Evolutionary conservation across 768 basidiomycete species (phyloP), one percentile per base, ranked within the genome.

Genomic region (Lentinula raphanica): DNA sequence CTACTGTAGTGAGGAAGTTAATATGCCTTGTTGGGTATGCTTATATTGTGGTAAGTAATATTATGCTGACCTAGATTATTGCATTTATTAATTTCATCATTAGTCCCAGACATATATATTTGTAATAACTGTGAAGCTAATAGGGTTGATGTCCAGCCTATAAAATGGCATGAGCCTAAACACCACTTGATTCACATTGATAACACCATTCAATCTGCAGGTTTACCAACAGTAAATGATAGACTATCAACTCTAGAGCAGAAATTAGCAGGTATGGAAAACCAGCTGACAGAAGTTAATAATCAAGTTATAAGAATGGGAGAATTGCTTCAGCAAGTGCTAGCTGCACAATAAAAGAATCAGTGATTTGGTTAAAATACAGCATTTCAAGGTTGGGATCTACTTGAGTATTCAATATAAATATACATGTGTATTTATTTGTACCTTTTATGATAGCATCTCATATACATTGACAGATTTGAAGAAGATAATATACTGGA

Each of bases 21-120:
- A 31, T 21, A 4, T 27, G 32, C 53, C 53, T 13, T 54, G 53
- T 35, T 54, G 53, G 53, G 53, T 54, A 4, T 54, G 53, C 39
- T n/a, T 39, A 25, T 54, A 19, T 27, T 54, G 31, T 23, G 38
- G 53, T 54, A 39, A 39, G 53, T 54, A 9, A 19, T 11, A 12
- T 31, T 31, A 7, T 38, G 32, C 35, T 5, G 5, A 9, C 5
- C 9, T 54, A 3, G 6, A 3, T 27, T 5, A 7, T 4, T 38
- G 19, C 6, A 21, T 15, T 35, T 21, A 15, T 23, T 29, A n/a
- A 23, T n/a, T n/a, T n/a, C n/a, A n/a, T n/a, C n/a, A n/a, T n/a
- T 50, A 50, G 49, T 25, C 4, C 6, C 49, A 9, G 49, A 50
- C n/a, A 28, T 25, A 8, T 50, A 8, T 29, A 25, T 50, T n/a